Conservation (phyloP, 2,329 filamentous ascomycete genomes). For the Claviceps pazoutovae region DNA sequence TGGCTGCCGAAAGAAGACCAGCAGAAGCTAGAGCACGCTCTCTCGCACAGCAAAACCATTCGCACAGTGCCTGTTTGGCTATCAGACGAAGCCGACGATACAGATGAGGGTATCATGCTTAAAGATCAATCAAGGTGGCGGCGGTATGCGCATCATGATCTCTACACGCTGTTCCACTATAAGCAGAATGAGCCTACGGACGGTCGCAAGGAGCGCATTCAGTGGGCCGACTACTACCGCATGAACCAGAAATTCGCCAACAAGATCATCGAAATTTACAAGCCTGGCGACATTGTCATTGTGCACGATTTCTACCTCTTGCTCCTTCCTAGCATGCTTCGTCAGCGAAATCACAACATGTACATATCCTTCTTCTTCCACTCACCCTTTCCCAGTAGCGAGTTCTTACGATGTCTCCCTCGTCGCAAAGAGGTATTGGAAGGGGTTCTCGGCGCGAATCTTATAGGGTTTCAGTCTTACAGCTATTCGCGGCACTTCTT, state of each 20-base stretch:
- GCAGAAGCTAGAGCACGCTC: slow-evolving; percentile 56
- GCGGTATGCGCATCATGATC: slow-evolving; percentile 76
- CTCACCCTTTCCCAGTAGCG: slow-evolving; percentile 88
- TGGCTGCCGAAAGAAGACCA: slow-evolving; percentile 59
- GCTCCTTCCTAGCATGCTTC: slow-evolving; percentile 74
- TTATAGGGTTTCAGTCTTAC: slow-evolving; percentile 91
- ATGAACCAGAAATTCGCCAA: slow-evolving; percentile 91
- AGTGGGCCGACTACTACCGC: slow-evolving; percentile 86
- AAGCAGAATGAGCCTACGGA: slow-evolving; percentile 86
- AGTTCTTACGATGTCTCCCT: slow-evolving; percentile 81
- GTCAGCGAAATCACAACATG: slow-evolving; percentile 73
- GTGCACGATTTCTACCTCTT: slow-evolving; percentile 93
- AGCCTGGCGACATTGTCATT: slow-evolving; percentile 81
- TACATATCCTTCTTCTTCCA: slow-evolving; percentile 94
- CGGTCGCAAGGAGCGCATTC: slow-evolving; percentile 63
- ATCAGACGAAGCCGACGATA: slow-evolving; percentile 56
- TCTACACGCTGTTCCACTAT: slow-evolving; percentile 92
- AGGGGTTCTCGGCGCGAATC: slow-evolving; percentile 78
- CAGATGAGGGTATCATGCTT: slow-evolving; percentile 54
- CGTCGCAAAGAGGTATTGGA: slow-evolving; percentile 82
- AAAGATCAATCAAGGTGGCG: slow-evolving; percentile 80
- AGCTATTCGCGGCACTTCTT: slow-evolving; percentile 91
- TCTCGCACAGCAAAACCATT: slow-evolving; percentile 60
- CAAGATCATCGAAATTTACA: slow-evolving; percentile 76
- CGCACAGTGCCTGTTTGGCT: slow-evolving; percentile 84